Evolutionary conservation across 106 monocot genomes (phyloP).

Genomic region (Gastrodia elata): DNA sequence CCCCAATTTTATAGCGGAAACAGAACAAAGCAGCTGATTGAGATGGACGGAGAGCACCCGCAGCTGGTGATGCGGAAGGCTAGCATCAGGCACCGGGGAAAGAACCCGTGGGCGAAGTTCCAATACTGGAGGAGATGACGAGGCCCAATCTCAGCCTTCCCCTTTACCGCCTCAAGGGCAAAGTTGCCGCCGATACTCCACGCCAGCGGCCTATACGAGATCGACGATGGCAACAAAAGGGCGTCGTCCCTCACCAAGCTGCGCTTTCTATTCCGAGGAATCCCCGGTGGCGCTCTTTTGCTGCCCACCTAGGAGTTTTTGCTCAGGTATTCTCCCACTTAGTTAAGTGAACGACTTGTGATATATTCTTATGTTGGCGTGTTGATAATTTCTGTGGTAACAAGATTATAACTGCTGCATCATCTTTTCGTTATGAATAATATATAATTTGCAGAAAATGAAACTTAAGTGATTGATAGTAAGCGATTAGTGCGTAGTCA

Average conservation of each 20-base stretch:
- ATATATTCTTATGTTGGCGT: too few relatives aligned
- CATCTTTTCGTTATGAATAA: too few relatives aligned
- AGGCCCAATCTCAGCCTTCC: slow-evolving; percentile 57
- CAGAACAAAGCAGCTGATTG: slow-evolving; percentile 57
- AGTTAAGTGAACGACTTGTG: too few relatives aligned
- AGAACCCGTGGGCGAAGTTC: slow-evolving; percentile 83
- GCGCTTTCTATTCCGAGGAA: slow-evolving; percentile 53
- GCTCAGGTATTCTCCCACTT: too few relatives aligned
- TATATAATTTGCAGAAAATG: too few relatives aligned
- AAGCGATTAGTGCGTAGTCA: too few relatives aligned
- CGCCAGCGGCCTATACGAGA: slow-evolving; percentile 48
- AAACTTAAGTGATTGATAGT: too few relatives aligned
- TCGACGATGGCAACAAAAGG: slow-evolving; percentile 59
- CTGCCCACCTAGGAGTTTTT: too few relatives aligned
- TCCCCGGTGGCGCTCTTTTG: slow-evolving; percentile 23
- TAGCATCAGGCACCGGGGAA: slow-evolving; percentile 67
- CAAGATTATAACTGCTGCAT: too few relatives aligned
- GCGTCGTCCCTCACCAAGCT: slow-evolving; percentile 57
- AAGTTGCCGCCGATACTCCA: slow-evolving; percentile 44
- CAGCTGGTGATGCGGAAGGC: slow-evolving; percentile 49
- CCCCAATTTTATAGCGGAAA: too few relatives aligned
- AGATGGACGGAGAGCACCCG: slow-evolving; percentile 60
- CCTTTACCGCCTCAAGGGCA: slow-evolving; percentile 62
- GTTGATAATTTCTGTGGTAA: too few relatives aligned
- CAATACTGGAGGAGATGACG: slow-evolving; percentile 89